phyloP scores from a whole-genome alignment of 768 basidiomycete genomes.

The Nevesoporus exiguus region DNA sequence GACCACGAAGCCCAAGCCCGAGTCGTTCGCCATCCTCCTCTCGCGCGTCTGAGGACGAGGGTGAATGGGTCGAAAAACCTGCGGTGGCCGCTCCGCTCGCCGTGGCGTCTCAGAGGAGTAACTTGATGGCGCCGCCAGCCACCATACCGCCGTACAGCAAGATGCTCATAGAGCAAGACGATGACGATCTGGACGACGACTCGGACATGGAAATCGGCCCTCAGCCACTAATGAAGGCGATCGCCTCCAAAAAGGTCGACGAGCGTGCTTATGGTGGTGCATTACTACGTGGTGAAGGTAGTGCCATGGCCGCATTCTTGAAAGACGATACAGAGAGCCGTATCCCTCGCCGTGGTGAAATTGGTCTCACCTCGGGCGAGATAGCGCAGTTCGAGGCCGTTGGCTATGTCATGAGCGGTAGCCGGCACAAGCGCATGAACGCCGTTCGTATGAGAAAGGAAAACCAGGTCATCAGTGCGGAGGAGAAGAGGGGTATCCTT shows the following conservation, averaged over 20 bases:
- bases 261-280: slow-evolving; percentile 88
- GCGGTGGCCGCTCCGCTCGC: slow-evolving; percentile 29
- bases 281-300: slow-evolving; percentile 90
- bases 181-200: slow-evolving; percentile 35
- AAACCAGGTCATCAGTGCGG: slow-evolving; percentile 98
- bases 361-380: slow-evolving; percentile 83
- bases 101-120: slow-evolving; percentile 18
- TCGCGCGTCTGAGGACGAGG: slow-evolving; percentile 41
- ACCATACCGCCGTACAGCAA: slow-evolving; percentile 15
- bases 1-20: slow-evolving; percentile 32
- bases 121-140: slow-evolving; percentile 23
- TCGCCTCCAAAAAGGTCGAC: slow-evolving; percentile 54
- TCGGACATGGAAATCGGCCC: slow-evolving; percentile 78
- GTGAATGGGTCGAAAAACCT: slow-evolving; percentile 70
- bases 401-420: slow-evolving; percentile 98
- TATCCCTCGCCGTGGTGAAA: slow-evolving; percentile 98
- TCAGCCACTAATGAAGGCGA: slow-evolving; percentile 50
- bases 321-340: slow-evolving; percentile 78
- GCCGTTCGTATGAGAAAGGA: slow-evolving; percentile 99
- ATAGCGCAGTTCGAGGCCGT: slow-evolving; percentile 85
- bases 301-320: slow-evolving; percentile 96
- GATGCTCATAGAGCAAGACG: slow-evolving; percentile 20
- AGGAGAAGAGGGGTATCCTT: slow-evolving; percentile 95
- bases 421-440: slow-evolving; percentile 94
- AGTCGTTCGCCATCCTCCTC: slow-evolving; percentile 31